Base-by-base conservation (phyloP, 805 yeast species). In the Ogataea sp. region DNA sequence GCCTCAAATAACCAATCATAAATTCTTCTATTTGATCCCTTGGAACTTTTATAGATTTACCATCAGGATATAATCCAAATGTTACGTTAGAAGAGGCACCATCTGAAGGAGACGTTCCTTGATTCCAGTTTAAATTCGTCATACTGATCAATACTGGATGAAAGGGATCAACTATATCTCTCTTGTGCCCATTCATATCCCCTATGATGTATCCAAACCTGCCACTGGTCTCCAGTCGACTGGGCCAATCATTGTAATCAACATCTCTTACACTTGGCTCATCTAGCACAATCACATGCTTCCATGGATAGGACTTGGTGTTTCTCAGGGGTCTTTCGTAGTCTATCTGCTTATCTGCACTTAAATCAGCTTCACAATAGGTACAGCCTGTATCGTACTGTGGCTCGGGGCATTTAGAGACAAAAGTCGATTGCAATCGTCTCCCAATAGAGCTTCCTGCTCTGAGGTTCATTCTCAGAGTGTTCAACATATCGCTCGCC, bases 311-410 rank as follows among this genome's bases (percentile, higher is more conserved):
- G 0, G 75, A 71, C 24, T 68, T 67, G 0, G 87, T 73, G 13
- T 68, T 67, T 21, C 63, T 55, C 15, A 80, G 51, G 28, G 66
- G 65, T 36, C 54, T 61, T 5, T 47, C 48, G 36, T 44, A 52
- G 45, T 71, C 68, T 31, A 71, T 67, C 29, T 56, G 73, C 42
- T 67, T 64, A 62, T 7, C 44, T 45, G 14, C 5, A 2, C 78
- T 82, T 41, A 70, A 64, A 24, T 49, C 47, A 6, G 73, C 68
- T 32, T 56, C 49, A 47, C 88, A 82, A 43, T 53, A 61, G 0
- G 86, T 79, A 50, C 85, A 79, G 1, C 83, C 83, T 0, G 83
- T 75, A 43, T 78, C 80, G 36, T 56, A 58, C 7, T 34, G 43
- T 1, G 83, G 81, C 8, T 53, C 50, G 0, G 83, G 83, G 46